Evolutionary conservation across 441 rosid genomes (phyloP), one percentile per base, ranked within the genome.

Genomic region (Erodium chrysanthum): DNA sequence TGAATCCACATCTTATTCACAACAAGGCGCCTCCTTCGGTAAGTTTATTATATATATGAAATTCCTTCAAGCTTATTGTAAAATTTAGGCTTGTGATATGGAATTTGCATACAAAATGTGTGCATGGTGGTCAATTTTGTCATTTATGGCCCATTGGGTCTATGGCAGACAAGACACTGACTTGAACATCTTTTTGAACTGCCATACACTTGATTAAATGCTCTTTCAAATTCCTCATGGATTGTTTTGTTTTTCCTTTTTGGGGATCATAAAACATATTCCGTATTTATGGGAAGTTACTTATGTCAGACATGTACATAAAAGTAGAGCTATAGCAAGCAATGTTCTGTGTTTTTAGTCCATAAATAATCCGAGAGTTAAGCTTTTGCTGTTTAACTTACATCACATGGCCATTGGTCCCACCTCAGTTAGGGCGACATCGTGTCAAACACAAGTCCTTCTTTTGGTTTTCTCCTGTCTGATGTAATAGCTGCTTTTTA

Each of bases 21-120:
- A 88, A 88, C 76, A 84, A 73, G 72, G 84, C 89, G 72, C 97
- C 96, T 71, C 88, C 90, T 68, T 68, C 78, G 77, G 99, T 94
- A 85, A 80, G 94, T 72, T 33, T 54, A 29, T 46, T 71, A 42
- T 23, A 50, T 40, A 21, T 23, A 31, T 64, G 40, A 21, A 9
- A 17, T 31, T 15, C 52, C 64, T 59, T 35, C 50, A 52, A 56
- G n/a, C 44, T 69, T 23, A 59, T 71, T 40, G 46, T 20, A 29
- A 22, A 64, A 17, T 69, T 29, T 64, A 40, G 54, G 56, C 63
- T 66, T 69, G 35, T 48, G 33, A 61, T 61, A 67, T 74, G 69
- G 18, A 50, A 69, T 27, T 66, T 68, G 31, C 37, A 25, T 25
- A 25, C 10, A 4, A 31, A 29, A 29, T 62, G 29, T 62, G 21